phyloP scores from a whole-genome alignment of 2,329 filamentous ascomycete genomes.

The Geosmithia morbida region DNA sequence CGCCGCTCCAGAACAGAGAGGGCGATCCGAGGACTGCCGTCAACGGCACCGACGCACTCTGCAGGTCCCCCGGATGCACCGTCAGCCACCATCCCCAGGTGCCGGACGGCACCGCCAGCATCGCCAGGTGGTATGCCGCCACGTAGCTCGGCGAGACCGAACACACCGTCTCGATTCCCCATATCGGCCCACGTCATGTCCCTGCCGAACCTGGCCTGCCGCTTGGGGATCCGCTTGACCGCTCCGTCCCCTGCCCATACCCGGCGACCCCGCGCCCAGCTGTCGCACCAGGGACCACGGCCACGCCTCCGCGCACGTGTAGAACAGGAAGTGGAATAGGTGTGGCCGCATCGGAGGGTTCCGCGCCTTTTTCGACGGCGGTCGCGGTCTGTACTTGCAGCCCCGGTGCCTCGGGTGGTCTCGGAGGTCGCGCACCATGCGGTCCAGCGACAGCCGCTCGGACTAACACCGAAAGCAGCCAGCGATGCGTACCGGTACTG shows the following conservation, averaged over 20 bases:
- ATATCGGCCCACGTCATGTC: constrained; percentile 1
- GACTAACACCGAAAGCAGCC: not conserved
- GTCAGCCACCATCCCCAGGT: constrained; percentile 1
- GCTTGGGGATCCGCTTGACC: constrained; percentile 1
- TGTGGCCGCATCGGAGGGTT: constrained; percentile 1
- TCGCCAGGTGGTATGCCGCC: not conserved
- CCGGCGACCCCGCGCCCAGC: not conserved
- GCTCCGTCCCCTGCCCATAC: not conserved
- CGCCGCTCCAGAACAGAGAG: constrained; percentile 1
- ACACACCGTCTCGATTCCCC: constrained; percentile 2
- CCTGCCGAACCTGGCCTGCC: not conserved
- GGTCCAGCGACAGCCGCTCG: not conserved
- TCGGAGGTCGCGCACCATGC: not conserved
- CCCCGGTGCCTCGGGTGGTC: not conserved
- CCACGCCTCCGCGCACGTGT: not conserved
- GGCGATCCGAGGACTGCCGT: not conserved
- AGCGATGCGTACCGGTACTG: too few species aligned
- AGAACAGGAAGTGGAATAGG: not conserved
- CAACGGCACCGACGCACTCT: constrained; percentile 1
- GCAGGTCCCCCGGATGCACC: not conserved
- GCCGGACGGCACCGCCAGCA: constrained; percentile 1
- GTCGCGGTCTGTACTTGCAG: constrained; percentile 1
- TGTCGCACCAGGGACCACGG: not conserved
- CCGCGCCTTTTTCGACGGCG: not conserved
- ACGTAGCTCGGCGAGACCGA: not conserved